These are phyloP conservation scores for Boletus pseudo-olivaceus DNA, from an alignment of 768 basidiomycete species.

Conservation along the genomic window DNA sequence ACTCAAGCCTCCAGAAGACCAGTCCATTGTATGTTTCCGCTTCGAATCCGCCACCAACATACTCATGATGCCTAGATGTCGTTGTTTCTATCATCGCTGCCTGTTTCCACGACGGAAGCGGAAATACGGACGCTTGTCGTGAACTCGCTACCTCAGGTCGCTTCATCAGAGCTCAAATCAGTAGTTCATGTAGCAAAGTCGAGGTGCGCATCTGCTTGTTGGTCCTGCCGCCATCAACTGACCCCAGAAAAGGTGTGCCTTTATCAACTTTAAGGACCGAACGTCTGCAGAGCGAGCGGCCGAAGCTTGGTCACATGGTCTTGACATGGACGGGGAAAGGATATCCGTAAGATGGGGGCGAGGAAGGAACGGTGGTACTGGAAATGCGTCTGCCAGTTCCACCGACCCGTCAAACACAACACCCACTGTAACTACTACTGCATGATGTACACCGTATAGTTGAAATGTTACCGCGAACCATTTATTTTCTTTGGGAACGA, in stretches of 20 bases:
- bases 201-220: conserved; percentile 39
- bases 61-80: conserved; percentile 55
- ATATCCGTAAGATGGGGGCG: conserved; percentile 88
- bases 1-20: conserved; percentile 86
- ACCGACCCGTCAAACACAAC: neutral
- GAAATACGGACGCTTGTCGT: conserved; percentile 71
- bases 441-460: conserved; percentile 11
- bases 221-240: neutral
- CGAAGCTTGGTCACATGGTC: conserved; percentile 83
- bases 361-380: conserved; percentile 44
- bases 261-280: conserved; percentile 89
- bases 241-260: conserved; percentile 70
- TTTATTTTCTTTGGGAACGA: neutral
- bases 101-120: conserved; percentile 64
- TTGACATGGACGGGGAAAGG: conserved; percentile 78
- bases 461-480: neutral
- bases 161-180: conserved; percentile 70
- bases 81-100: conserved; percentile 78
- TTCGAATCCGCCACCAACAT: neutral
- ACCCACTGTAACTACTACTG: conserved; percentile 4
- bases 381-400: conserved; percentile 31
- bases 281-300: conserved; percentile 84
- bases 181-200: conserved; percentile 84
- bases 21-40: conserved; percentile 63
- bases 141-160: conserved; percentile 59